phyloP scores from a whole-genome alignment of 2,329 filamentous ascomycete genomes.

The Ascochyta pisi region DNA sequence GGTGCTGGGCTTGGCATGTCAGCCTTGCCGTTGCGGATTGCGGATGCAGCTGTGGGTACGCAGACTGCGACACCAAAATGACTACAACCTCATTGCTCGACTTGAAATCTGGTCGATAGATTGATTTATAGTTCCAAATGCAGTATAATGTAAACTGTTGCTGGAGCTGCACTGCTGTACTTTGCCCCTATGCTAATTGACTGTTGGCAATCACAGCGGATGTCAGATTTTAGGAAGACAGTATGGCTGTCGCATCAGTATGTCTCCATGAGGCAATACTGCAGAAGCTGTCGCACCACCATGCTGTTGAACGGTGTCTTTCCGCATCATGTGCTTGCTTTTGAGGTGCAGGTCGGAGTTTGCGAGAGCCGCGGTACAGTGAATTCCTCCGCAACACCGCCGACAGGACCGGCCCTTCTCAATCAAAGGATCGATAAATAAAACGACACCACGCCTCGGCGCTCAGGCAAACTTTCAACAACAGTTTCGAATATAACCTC shows the following conservation, averaged over 20 bases:
- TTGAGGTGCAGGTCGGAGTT: conserved; percentile 6
- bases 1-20: conserved; percentile 27
- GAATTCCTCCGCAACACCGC: conserved; percentile 6
- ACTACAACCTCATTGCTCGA: too few relatives aligned
- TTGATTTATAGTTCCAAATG: too few relatives aligned
- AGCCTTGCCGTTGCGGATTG: conserved; percentile 5
- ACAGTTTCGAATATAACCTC: not conserved
- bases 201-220: not conserved
- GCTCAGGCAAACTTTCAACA: not conserved
- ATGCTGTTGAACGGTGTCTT: not conserved
- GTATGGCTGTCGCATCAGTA: not conserved
- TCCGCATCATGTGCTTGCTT: conserved; percentile 1
- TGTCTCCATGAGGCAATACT: not conserved
- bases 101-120: too few relatives aligned
- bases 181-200: not conserved
- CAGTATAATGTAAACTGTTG: too few relatives aligned
- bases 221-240: not conserved
- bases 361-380: conserved; percentile 5
- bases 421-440: conserved; percentile 9
- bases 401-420: conserved; percentile 2
- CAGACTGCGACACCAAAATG: too few relatives aligned
- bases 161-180: not conserved
- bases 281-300: not conserved
- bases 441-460: conserved; percentile 1
- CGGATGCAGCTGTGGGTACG: not conserved